phyloP scores from a whole-genome alignment of 352 stramenopile species.

The Phytophthora crassamura region DNA sequence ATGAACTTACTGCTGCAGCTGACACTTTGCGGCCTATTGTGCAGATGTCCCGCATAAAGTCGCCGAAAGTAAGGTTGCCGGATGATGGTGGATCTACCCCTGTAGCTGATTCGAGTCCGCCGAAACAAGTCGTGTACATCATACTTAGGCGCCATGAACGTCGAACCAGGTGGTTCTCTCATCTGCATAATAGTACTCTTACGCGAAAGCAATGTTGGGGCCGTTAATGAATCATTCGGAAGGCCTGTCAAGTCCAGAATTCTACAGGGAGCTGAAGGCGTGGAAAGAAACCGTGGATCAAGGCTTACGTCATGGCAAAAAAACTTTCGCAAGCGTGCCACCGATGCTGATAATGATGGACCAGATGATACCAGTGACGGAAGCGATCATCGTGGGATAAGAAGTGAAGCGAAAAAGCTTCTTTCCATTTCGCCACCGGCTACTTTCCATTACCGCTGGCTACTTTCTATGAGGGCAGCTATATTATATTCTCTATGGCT shows the following conservation, averaged over 20 bases:
- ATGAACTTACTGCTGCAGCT: neutral
- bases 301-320: neutral
- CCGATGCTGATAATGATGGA: neutral
- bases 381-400: too few relatives aligned
- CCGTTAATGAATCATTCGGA: constrained; percentile 10
- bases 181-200: constrained; percentile 11
- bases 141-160: constrained; percentile 7
- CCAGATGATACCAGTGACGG: neutral
- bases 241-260: constrained; percentile 5
- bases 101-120: too few relatives aligned
- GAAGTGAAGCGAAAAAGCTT: too few relatives aligned
- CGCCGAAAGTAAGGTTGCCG: constrained; percentile 14
- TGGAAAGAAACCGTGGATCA: constrained; percentile 15
- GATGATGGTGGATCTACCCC: neutral
- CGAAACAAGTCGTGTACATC: constrained; percentile 7
- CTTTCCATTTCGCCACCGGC: too few relatives aligned
- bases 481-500: too few relatives aligned
- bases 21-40: constrained; percentile 3
- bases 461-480: too few relatives aligned
- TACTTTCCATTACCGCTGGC: too few relatives aligned
- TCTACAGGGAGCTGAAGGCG: constrained; percentile 12
- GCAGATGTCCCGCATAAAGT: constrained; percentile 14
- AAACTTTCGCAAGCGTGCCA: neutral
- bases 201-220: constrained; percentile 11
- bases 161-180: constrained; percentile 4